Evolutionary conservation across 2,329 filamentous ascomycete species (phyloP).

Genomic region (Aspergillus sojae): DNA sequence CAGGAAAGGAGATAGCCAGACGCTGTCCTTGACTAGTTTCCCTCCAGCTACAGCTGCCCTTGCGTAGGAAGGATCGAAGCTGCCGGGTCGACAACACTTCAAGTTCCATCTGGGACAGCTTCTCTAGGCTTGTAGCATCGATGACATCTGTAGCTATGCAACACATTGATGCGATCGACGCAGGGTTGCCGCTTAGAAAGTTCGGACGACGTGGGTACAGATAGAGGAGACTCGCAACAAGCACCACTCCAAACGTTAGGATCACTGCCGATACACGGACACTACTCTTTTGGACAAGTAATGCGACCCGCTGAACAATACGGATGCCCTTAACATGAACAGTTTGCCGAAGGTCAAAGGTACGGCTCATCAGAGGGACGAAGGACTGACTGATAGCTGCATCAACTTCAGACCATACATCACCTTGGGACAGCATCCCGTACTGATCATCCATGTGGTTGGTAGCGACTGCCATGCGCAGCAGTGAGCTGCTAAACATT

Average conservation of each 20-base stretch:
- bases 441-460: neutral
- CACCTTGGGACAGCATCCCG: neutral
- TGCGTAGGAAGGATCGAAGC: slow-evolving; percentile 2
- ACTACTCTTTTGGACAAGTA: slow-evolving; percentile 1
- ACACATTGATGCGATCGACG: slow-evolving; percentile 12
- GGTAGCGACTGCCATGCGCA: slow-evolving; percentile 2
- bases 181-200: slow-evolving; percentile 8
- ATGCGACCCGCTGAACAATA: slow-evolving; percentile 7
- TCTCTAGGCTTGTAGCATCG: slow-evolving; percentile 2
- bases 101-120: slow-evolving; percentile 1
- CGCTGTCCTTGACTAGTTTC: neutral
- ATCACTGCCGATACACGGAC: slow-evolving; percentile 5
- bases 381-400: neutral
- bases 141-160: slow-evolving; percentile 10
- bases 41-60: slow-evolving; percentile 8
- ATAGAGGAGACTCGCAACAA: slow-evolving; percentile 7
- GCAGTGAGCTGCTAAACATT: slow-evolving; percentile 5
- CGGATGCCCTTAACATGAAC: slow-evolving; percentile 6
- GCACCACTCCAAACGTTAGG: neutral
- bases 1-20: neutral
- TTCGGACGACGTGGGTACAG: slow-evolving; percentile 8
- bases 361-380: slow-evolving; percentile 12
- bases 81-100: slow-evolving; percentile 9
- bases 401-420: slow-evolving; percentile 5
- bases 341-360: slow-evolving; percentile 7